phyloP scores from a whole-genome alignment of 257 asterid genomes.

The Handroanthus guayacan region DNA sequence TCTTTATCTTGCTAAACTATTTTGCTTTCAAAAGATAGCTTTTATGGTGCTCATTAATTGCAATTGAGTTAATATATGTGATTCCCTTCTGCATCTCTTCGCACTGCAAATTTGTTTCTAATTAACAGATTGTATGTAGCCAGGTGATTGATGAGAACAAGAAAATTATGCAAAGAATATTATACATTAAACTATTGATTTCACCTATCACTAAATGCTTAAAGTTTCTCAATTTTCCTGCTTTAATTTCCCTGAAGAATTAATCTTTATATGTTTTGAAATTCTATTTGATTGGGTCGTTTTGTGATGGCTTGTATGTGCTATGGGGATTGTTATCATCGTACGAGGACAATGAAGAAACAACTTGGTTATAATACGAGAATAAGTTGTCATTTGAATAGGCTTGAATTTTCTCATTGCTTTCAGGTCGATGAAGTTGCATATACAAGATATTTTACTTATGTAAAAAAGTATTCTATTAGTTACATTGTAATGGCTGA shows the following conservation, averaged over 20 bases:
- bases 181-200: not conserved
- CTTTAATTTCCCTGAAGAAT: not conserved
- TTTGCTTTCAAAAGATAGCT: slow-evolving; percentile 12
- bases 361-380: not conserved
- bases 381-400: slow-evolving; percentile 12
- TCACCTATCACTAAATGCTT: not conserved
- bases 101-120: slow-evolving; percentile 5
- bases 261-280: not conserved
- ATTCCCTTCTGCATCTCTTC: not conserved
- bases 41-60: slow-evolving; percentile 20
- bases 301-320: slow-evolving; percentile 20
- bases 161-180: not conserved
- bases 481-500: not conserved
- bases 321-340: not conserved
- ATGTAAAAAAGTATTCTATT: not conserved
- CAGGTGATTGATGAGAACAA: not conserved
- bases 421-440: slow-evolving; percentile 26
- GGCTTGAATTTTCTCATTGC: not conserved
- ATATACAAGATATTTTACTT: slow-evolving; percentile 23
- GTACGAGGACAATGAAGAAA: not conserved
- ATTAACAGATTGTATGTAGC: slow-evolving; percentile 3
- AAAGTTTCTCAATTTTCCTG: not conserved
- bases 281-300: not conserved
- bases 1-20: not conserved
- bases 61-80: not conserved